These are phyloP conservation scores for Vachellia collinsii DNA, from an alignment of 306 rosid species.

Conservation along the genomic window DNA sequence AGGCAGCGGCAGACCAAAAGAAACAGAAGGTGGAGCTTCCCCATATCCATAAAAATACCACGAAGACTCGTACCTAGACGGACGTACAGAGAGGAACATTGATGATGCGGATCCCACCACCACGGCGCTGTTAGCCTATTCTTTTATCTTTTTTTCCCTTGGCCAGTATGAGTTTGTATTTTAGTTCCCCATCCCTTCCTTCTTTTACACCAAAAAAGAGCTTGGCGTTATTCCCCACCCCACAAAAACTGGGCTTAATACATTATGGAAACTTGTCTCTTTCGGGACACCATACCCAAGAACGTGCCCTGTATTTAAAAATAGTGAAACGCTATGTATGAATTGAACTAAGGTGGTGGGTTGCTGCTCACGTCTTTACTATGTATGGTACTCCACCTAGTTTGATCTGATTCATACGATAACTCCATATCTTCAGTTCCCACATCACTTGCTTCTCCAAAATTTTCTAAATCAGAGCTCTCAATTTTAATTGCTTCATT, in stretches of 20 bases:
- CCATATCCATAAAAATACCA: neutral
- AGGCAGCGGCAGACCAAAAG: neutral
- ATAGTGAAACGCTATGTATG: neutral
- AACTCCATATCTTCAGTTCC: neutral
- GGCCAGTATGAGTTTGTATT: neutral
- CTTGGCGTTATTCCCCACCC: neutral
- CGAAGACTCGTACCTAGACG: neutral
- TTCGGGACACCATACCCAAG: neutral
- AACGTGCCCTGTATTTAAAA: neutral
- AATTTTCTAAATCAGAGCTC: neutral
- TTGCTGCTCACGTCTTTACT: neutral
- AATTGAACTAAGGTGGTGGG: neutral
- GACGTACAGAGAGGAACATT: neutral
- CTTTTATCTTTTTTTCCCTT: neutral
- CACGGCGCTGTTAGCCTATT: neutral
- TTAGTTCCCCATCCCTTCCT: neutral
- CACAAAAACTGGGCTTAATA: neutral
- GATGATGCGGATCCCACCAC: neutral
- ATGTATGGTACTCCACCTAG: neutral
- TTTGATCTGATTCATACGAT: neutral
- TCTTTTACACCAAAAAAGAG: neutral
- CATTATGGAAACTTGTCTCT: neutral
- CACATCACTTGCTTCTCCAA: neutral
- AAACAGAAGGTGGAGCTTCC: too few relatives aligned
- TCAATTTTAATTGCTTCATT: neutral